phyloP scores from a whole-genome alignment of 2,329 filamentous ascomycete genomes.

The Trichoderma atroviride region DNA sequence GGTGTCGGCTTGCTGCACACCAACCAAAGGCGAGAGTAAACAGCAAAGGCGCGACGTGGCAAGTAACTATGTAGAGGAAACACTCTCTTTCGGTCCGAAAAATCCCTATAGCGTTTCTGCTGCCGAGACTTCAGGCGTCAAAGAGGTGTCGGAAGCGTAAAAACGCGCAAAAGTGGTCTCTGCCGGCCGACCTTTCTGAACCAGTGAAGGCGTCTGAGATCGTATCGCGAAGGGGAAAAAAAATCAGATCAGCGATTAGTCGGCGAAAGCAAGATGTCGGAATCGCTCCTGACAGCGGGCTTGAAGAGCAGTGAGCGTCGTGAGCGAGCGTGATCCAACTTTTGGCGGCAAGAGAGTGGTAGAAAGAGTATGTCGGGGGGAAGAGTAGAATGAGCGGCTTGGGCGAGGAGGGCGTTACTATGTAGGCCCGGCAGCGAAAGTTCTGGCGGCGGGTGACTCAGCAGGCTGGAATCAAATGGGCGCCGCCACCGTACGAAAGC shows the following conservation, averaged over 20 bases:
- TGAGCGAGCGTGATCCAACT: constrained; percentile 40
- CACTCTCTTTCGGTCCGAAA: constrained; percentile 6
- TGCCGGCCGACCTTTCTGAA: constrained; percentile 49
- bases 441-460: constrained; percentile 19
- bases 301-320: constrained; percentile 27
- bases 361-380: constrained; percentile 33
- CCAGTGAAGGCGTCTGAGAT: constrained; percentile 66
- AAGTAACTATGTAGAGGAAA: constrained; percentile 20
- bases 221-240: constrained; percentile 28
- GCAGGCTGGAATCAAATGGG: not conserved
- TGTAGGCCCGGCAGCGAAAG: constrained; percentile 9
- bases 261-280: constrained; percentile 40
- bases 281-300: constrained; percentile 31
- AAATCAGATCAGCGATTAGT: constrained; percentile 44
- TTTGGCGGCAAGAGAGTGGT: constrained; percentile 41
- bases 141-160: not conserved
- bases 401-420: constrained; percentile 10
- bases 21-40: not conserved
- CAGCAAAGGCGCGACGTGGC: constrained; percentile 14
- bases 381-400: constrained; percentile 28
- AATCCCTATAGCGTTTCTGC: not conserved
- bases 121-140: not conserved
- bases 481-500: not conserved
- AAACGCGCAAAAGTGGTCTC: constrained; percentile 26
- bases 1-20: not conserved